Evolutionary conservation across 75 land plant species (phyloP).

Genomic region (Adiantum capillusveneris): DNA sequence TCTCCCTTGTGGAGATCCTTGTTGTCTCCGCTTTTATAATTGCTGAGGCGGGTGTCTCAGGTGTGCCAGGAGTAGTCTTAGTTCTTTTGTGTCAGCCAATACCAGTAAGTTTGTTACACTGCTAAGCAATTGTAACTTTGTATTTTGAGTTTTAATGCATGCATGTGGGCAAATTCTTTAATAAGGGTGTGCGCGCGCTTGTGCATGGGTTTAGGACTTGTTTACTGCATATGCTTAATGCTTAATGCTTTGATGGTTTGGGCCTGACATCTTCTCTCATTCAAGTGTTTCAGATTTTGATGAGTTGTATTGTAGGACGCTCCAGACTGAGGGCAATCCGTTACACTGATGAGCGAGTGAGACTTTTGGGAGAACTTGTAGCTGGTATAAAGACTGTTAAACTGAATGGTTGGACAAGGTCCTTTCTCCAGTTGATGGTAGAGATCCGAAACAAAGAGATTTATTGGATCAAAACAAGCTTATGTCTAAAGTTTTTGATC

Average conservation of each 20-base stretch:
- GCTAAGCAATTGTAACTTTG: not conserved
- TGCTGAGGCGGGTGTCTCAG: constrained; percentile 21
- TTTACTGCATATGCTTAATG: too few species aligned
- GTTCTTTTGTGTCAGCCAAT: constrained; percentile 21
- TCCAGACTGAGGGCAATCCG: constrained; percentile 14
- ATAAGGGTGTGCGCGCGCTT: too few species aligned
- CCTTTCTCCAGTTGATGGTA: constrained; percentile 21
- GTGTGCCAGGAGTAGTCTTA: constrained; percentile 22
- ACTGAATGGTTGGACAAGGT: constrained; percentile 27
- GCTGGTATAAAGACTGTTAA: constrained; percentile 28
- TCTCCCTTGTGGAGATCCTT: constrained; percentile 14
- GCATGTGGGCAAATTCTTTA: too few species aligned
- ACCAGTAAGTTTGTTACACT: constrained; percentile 9
- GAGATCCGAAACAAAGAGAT: constrained; percentile 15
- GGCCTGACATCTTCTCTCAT: too few species aligned
- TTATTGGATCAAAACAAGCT: constrained; percentile 19
- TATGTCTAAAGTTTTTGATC: constrained; percentile 11
- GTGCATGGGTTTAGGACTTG: too few species aligned
- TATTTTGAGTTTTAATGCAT: not conserved
- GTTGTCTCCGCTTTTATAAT: constrained; percentile 17
- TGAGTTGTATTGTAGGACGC: constrained; percentile 11
- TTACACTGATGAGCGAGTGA: constrained; percentile 22
- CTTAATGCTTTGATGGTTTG: too few species aligned
- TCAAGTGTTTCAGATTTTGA: constrained; percentile 11
- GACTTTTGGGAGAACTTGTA: constrained; percentile 15